Percentiles rank a stretch among this genome's conserved stretches.
Evolutionary conservation across 805 yeast genomes (phyloP).

Genomic region (Zygosaccharomyces siamensis): DNA sequence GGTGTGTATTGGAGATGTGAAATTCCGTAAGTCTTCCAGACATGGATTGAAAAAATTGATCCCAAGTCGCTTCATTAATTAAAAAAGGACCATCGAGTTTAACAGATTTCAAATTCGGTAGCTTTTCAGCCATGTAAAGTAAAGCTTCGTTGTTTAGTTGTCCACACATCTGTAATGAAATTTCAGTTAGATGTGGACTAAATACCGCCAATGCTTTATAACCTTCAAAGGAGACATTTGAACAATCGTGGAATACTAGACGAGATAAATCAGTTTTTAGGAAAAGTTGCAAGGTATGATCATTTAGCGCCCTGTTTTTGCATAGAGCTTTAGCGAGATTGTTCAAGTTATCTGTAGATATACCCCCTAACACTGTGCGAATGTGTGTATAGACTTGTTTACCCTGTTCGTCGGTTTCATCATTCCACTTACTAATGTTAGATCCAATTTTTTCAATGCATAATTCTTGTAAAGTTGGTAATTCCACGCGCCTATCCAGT

Average conservation of each 20-base stretch:
- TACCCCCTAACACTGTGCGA: conserved; percentile 77
- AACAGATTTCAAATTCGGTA: conserved; percentile 49
- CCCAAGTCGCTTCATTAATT: conserved; percentile 74
- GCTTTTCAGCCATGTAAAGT: conserved; percentile 54
- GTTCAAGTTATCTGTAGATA: conserved; percentile 66
- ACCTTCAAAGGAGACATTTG: conserved; percentile 62
- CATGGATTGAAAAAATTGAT: conserved; percentile 55
- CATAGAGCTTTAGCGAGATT: conserved; percentile 74
- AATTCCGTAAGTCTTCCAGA: conserved; percentile 54
- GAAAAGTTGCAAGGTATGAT: conserved; percentile 68
- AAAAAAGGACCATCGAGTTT: conserved; percentile 88
- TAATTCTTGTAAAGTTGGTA: conserved; percentile 71
- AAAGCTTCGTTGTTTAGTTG: conserved; percentile 76
- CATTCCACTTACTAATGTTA: conserved; percentile 26
- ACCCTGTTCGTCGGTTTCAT: conserved; percentile 15
- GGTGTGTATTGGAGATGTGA: conserved; percentile 73
- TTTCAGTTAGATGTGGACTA: conserved; percentile 64
- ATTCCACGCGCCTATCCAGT: conserved; percentile 61
- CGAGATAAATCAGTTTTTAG: conserved; percentile 51
- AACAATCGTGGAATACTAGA: conserved; percentile 89
- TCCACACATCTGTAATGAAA: conserved; percentile 89
- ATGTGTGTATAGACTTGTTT: conserved; percentile 19
- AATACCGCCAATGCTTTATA: conserved; percentile 65
- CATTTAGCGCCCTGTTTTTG: conserved; percentile 73
- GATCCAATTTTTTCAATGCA: conserved; percentile 67